Conservation (phyloP, 768 basidiomycete genomes). For the Naganishia kalamii region DNA sequence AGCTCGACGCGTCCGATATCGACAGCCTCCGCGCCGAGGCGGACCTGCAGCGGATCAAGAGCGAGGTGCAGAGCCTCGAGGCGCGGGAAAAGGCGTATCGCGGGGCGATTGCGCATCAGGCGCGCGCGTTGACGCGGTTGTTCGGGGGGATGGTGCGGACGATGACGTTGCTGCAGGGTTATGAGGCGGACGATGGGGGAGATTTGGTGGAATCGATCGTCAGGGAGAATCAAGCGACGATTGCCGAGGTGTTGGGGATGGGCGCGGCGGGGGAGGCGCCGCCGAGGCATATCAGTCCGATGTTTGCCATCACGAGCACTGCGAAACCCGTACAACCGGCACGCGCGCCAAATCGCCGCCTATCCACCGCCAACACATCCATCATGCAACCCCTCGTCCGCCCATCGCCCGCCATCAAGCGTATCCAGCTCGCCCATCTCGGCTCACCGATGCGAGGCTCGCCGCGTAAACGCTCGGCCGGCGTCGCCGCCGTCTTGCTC, state of each 20-base stretch:
- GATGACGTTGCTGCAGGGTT: conserved; percentile 2
- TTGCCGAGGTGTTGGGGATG: conserved; percentile 11
- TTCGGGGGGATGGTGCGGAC: conserved; percentile 20
- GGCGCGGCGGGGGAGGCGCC: conserved; percentile 11
- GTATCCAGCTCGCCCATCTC: conserved; percentile 3
- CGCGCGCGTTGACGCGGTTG: conserved; percentile 8
- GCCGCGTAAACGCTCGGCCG: conserved; percentile 16
- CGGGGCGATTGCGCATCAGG: conserved; percentile 19
- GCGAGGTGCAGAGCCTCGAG: conserved; percentile 22
- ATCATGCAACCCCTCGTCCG: conserved; percentile 5
- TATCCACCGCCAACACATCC: conserved; percentile 5
- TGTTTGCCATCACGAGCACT: background rate
- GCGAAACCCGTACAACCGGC: background rate
- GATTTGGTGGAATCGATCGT: background rate
- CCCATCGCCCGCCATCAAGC: conserved; percentile 24
- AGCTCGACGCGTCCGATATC: conserved; percentile 25
- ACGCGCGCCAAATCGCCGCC: background rate
- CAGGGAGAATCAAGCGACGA: background rate
- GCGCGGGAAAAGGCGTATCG: conserved; percentile 31
- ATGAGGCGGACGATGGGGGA: background rate
- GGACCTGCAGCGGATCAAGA: conserved; percentile 23
- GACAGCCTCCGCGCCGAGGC: conserved; percentile 26
- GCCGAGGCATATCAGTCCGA: conserved; percentile 9
- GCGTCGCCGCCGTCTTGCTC: background rate
- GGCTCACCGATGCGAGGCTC: conserved; percentile 8